Percentiles rank a stretch among this genome's conserved stretches.
These are phyloP conservation scores for Darksidea phi DNA, from an alignment of 495 filamentous ascomycete genomes.

Conservation along the genomic window DNA sequence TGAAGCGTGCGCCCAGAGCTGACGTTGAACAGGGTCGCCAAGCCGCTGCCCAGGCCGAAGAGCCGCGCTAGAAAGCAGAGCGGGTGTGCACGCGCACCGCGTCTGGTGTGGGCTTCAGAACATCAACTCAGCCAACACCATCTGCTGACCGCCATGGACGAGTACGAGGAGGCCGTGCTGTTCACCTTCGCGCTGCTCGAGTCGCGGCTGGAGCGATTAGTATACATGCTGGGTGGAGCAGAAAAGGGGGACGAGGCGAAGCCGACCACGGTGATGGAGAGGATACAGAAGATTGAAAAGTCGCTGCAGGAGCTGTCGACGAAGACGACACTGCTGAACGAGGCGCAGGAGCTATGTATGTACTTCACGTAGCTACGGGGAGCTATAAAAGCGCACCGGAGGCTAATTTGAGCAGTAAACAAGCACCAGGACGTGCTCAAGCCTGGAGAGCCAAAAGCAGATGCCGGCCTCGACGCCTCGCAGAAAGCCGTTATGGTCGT, in stretches of 20 bases:
- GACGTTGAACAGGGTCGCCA: neutral
- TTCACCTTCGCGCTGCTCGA: slow-evolving; percentile 75
- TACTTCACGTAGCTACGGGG: neutral
- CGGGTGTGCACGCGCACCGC: neutral
- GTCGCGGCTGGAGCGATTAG: slow-evolving; percentile 67
- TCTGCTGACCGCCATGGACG: slow-evolving; percentile 26
- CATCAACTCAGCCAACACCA: neutral
- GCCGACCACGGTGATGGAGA: slow-evolving; percentile 35
- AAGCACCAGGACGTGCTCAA: slow-evolving; percentile 59
- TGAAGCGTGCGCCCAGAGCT: neutral
- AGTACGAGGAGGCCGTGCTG: slow-evolving; percentile 45
- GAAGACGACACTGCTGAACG: slow-evolving; percentile 29
- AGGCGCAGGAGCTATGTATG: slow-evolving; percentile 34
- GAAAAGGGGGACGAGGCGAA: slow-evolving; percentile 35
- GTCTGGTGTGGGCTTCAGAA: neutral
- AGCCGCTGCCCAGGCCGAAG: neutral
- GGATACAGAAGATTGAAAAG: slow-evolving; percentile 63
- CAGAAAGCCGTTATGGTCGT: slow-evolving; percentile 67
- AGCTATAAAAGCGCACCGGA: too few relatives aligned
- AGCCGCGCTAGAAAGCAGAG: neutral
- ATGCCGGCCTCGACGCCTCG: slow-evolving; percentile 30
- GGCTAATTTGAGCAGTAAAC: slow-evolving; percentile 47
- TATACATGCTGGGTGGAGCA: slow-evolving; percentile 68
- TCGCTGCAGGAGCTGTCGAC: slow-evolving; percentile 48
- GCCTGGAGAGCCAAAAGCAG: neutral